Conservation (phyloP, 176 grass and related monocot genomes). For the Tillandsia fasciculata region DNA sequence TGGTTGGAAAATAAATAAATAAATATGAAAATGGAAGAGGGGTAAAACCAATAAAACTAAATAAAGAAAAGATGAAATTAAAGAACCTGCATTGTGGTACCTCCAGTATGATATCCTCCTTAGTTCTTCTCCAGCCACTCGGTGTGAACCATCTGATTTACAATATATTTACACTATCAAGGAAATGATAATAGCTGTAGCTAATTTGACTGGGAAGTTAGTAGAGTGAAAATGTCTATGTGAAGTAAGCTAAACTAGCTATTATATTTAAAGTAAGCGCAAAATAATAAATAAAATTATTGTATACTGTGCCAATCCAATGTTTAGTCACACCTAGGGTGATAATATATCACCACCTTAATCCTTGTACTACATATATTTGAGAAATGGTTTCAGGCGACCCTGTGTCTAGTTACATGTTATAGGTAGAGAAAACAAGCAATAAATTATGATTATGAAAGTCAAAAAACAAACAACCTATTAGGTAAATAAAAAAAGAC, state of each 20-base stretch:
- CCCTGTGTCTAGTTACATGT: background rate
- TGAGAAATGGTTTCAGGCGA: too few relatives aligned
- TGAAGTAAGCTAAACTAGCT: too few relatives aligned
- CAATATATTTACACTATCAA: conserved; percentile 28
- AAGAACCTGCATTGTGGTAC: conserved; percentile 32
- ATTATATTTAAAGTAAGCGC: conserved; percentile 7
- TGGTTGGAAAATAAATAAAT: background rate
- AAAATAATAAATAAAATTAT: conserved; percentile 8
- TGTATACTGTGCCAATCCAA: too few relatives aligned
- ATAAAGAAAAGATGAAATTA: conserved; percentile 19
- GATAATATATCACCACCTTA: too few relatives aligned
- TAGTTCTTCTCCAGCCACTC: conserved; percentile 93
- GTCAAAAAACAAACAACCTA: background rate
- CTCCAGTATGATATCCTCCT: conserved; percentile 84
- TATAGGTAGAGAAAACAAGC: conserved; percentile 3
- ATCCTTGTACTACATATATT: too few relatives aligned
- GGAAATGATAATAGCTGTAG: conserved; percentile 2
- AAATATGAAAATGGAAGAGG: background rate
- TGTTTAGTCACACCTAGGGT: too few relatives aligned
- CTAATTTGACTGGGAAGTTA: background rate
- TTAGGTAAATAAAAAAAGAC: too few relatives aligned
- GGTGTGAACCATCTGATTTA: conserved; percentile 85
- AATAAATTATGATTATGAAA: background rate
- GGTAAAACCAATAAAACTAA: conserved; percentile 1
- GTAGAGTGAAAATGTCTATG: background rate